Conservation (phyloP, 1,139 yeast genomes). For the Nakaseomyces sp. region DNA sequence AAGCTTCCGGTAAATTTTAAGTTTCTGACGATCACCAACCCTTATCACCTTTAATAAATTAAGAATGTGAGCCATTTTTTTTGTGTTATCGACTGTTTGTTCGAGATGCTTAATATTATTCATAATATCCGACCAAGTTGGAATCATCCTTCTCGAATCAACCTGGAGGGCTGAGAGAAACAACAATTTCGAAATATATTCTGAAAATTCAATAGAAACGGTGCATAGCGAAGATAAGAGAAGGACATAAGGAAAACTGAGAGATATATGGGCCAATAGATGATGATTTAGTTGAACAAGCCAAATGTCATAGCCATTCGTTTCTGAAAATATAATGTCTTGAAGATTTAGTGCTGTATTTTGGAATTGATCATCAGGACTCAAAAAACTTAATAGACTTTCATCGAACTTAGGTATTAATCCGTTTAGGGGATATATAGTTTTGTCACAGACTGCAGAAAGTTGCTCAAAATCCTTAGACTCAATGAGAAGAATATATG, state of each 20-base stretch:
- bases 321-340: neutral
- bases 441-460: neutral
- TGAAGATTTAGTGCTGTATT: neutral
- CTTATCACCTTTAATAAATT: slow-evolving; percentile 39
- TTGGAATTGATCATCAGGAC: slow-evolving; percentile 1
- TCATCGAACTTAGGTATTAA: neutral
- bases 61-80: slow-evolving; percentile 33
- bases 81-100: slow-evolving; percentile 16
- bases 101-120: slow-evolving; percentile 7
- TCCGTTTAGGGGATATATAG: neutral
- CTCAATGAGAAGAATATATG: neutral
- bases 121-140: slow-evolving; percentile 11
- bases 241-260: slow-evolving; percentile 5
- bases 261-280: slow-evolving; percentile 2
- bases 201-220: slow-evolving; percentile 8
- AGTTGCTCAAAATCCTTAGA: neutral
- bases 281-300: neutral
- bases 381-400: slow-evolving; percentile 7
- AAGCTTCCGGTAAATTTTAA: slow-evolving; percentile 33
- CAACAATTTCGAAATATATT: neutral
- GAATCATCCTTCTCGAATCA: slow-evolving; percentile 11
- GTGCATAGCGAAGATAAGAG: slow-evolving; percentile 8
- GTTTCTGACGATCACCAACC: slow-evolving; percentile 35
- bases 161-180: slow-evolving; percentile 11
- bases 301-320: slow-evolving; percentile 1